Evolutionary conservation across 2,329 filamentous ascomycete genomes (phyloP).

Genomic region (Cercospora brassicicola): DNA sequence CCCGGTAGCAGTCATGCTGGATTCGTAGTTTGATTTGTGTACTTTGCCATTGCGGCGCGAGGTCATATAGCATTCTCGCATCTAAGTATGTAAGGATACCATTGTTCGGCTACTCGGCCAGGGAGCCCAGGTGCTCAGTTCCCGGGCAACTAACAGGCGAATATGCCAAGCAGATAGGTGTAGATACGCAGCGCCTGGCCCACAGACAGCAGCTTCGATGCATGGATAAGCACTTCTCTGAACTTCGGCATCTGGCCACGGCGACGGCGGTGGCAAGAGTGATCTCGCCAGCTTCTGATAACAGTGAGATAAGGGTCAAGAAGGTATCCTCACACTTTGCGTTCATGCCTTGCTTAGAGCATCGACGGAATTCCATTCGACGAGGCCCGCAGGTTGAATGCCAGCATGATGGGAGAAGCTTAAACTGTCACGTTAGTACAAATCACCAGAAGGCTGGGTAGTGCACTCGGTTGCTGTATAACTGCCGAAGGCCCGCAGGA

Average conservation of each 20-base stretch:
- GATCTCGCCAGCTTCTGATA: not conserved
- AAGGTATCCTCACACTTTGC: not conserved
- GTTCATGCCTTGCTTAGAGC: not conserved
- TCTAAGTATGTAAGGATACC: not conserved
- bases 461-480: not conserved
- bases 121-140: not conserved
- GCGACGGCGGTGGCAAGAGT: not conserved
- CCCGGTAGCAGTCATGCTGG: not conserved
- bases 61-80: not conserved
- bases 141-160: slow-evolving; percentile 14
- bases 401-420: not conserved
- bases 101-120: not conserved
- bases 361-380: not conserved
- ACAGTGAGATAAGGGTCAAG: not conserved
- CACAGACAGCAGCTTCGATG: not conserved
- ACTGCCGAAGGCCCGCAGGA: not conserved
- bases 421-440: not conserved
- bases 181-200: not conserved
- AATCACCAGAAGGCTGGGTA: not conserved
- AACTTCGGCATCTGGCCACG: not conserved
- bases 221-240: not conserved
- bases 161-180: slow-evolving; percentile 15
- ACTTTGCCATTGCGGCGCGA: not conserved
- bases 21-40: not conserved
- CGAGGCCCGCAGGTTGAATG: not conserved